Conservation (phyloP, 371 early-diverging fungal species). For the Coemansia sp. region DNA sequence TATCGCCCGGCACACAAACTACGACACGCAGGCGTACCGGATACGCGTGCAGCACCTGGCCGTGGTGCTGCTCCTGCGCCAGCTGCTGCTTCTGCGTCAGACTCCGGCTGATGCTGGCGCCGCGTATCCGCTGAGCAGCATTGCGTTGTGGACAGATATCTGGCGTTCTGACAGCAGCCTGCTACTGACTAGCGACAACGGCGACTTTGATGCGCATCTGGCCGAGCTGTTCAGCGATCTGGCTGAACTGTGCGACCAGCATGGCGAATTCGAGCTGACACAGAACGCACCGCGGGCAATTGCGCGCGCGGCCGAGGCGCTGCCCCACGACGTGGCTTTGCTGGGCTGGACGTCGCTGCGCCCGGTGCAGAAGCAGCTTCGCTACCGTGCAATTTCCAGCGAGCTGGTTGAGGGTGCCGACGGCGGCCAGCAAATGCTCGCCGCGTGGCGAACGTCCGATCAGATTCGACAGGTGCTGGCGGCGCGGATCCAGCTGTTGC, state of each 20-base stretch:
- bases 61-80: constrained; percentile 19
- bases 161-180: constrained; percentile 27
- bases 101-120: not conserved
- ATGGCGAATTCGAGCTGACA: not conserved
- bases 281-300: not conserved
- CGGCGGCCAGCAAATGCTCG: not conserved
- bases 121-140: constrained; percentile 24
- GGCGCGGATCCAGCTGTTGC: constrained; percentile 19
- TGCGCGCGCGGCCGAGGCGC: constrained; percentile 10
- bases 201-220: not conserved
- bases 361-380: constrained; percentile 14
- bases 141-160: constrained; percentile 37
- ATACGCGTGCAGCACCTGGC: constrained; percentile 32
- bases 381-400: constrained; percentile 7
- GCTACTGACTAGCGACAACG: not conserved
- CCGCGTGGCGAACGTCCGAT: constrained; percentile 4
- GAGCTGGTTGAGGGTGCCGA: not conserved
- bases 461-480: constrained; percentile 13
- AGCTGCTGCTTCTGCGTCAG: constrained; percentile 17
- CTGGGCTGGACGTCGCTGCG: constrained; percentile 39
- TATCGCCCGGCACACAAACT: not conserved
- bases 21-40: not conserved
- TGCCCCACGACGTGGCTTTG: constrained; percentile 36
- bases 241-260: constrained; percentile 1
- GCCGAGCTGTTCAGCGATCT: constrained; percentile 15